Base-by-base conservation (phyloP, 1,284 basidiomycete species). In the Polyporus tsugae region DNA sequence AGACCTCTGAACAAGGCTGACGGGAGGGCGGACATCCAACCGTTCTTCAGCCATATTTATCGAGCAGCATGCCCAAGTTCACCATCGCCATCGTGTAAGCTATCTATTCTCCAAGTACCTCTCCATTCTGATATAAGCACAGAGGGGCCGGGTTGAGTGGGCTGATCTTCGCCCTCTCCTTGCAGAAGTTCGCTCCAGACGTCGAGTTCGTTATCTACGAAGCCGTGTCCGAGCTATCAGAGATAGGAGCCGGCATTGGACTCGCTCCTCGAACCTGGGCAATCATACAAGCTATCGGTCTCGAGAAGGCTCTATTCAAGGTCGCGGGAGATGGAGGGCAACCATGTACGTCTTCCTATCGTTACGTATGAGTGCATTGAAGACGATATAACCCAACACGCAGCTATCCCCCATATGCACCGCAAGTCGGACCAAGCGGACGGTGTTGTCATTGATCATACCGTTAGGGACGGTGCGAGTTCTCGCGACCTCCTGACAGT, bases 241-340 rank as follows among this genome's bases (percentile, higher is more conserved):
- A 87, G 74, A 63, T 87, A 29, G 88, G 88, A n/a, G 87, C 87
- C 22, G 88, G 89, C 9, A 80, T 90, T 55, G 86, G 85, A 0
- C 73, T 90, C 78, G 88, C 78, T 74, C 80, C 82, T 46, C 81
- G 87, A 78, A 76, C 82, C 60, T 84, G 83, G 86, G 80, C 84
- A 74, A 80, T 88, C 64, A 77, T 90, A 53, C 78, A 75, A 66
- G 82, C 80, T 70, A 75, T 89, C 33, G 85, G 84, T 36, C 76
- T 90, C 13, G 86, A 87, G 55, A 75, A 82, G 10, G 84, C 83
- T 4, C 73, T 89, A 4, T 72, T 84, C 25, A 79, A 80, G 63
- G 74, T 75, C 15, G 82, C 83, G 2, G 83, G 82, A 65, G 73
- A 76, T 57, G 83, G 81, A 84, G 76, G 42, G 72, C 22, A 62